phyloP scores from a whole-genome alignment of 108 stramenopile genomes.

The Fragilaria crotonensis region DNA sequence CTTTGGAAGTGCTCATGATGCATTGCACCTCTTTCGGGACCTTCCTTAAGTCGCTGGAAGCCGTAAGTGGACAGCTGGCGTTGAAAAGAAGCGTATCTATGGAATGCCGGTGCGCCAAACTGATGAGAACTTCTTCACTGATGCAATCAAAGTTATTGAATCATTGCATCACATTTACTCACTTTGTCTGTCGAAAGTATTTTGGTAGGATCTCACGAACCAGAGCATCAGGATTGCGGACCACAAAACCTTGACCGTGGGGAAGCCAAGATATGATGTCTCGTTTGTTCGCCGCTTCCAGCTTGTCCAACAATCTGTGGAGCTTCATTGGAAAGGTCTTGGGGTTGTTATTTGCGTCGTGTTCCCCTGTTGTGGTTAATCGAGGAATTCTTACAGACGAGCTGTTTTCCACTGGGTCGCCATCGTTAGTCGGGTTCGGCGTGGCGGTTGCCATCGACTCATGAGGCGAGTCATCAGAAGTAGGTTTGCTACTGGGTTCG shows the following conservation, averaged over 20 bases:
- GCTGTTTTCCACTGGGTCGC: background rate
- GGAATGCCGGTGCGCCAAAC: no score
- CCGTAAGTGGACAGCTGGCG: constrained; percentile 69
- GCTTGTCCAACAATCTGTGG: constrained; percentile 59
- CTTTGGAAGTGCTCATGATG: constrained; percentile 50
- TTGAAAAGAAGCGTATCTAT: constrained; percentile 59
- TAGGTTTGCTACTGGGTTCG: constrained; percentile 74
- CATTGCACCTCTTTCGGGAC: constrained; percentile 29
- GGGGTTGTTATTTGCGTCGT: background rate
- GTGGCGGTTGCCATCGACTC: background rate
- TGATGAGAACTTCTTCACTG: background rate
- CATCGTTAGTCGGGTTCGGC: background rate
- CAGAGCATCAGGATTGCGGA: constrained; percentile 51
- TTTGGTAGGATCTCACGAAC: constrained; percentile 57
- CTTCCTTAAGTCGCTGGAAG: constrained; percentile 45
- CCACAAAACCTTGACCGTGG: constrained; percentile 54
- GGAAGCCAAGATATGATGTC: constrained; percentile 53
- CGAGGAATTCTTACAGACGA: background rate
- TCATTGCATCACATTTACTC: no score
- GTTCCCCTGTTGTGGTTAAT: constrained; percentile 1
- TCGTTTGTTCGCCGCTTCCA: constrained; percentile 47
- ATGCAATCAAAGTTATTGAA: background rate
- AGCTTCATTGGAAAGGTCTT: constrained; percentile 65
- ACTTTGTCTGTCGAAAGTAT: constrained; percentile 69
- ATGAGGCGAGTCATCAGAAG: constrained; percentile 2